Base-by-base conservation (phyloP, 108 stramenopile genomes). In the Cyclostephanos tholiformis region DNA sequence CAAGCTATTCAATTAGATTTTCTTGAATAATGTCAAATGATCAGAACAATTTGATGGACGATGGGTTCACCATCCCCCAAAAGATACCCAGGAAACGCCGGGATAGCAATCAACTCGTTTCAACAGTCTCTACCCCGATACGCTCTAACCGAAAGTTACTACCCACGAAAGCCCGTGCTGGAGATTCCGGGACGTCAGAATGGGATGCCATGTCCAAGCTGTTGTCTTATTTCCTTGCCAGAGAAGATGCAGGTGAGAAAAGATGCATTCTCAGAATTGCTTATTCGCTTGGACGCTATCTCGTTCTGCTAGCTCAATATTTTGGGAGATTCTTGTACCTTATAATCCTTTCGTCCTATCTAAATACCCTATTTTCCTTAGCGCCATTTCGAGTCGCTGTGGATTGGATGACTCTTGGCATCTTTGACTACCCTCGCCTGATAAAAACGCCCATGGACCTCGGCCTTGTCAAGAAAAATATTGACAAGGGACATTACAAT, bases 391-490 rank as follows among this genome's bases (percentile, higher is more conserved):
- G 95, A 61, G 94, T 93, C 55, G 96, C 97, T 4, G 98, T 99
- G 20, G 94, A 97, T 82, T 98, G 97, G 97, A 86, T 95, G 67
- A 79, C 77, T 32, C 80, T 98, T 32, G 97, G 96, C 64, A 88
- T 98, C 38, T 85, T 79, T 64, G 97, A 98, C 75, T 98, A 98
- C 79, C 98, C 97, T 51, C 79, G 88, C 74, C 81, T 97, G 11
- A 86, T 98, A 77, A 95, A 94, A 66, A 89, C 86, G 67, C 98
- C 97, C 59, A 97, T 97, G 96, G 97, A 98, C 87, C 85, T 98
- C 35, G 94, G 95, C 16, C 96, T 96, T 16, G 84, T 98, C 60
- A 93, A 94, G 69, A 76, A 82, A 20, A 89, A 91, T 27, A 66
- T 97, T 25, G 85, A 88, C 60, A 68, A 75, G 13, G 77, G 88